phyloP scores from a whole-genome alignment of 129 eudicot species.

The Erigeron canadensis region DNA sequence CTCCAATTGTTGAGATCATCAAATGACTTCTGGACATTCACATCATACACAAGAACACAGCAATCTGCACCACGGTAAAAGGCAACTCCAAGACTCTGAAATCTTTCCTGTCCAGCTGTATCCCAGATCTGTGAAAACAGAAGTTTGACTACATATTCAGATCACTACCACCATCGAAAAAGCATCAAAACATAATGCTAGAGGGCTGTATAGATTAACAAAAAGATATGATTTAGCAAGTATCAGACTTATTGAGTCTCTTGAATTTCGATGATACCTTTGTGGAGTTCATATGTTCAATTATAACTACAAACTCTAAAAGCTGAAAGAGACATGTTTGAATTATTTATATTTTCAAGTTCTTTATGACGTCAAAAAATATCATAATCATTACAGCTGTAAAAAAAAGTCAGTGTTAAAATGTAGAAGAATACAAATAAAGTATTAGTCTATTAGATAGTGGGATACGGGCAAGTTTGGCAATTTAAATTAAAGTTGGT shows the following conservation, averaged over 20 bases:
- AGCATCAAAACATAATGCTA: slow-evolving; percentile 6
- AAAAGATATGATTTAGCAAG: slow-evolving; percentile 1
- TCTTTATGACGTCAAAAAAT: background rate
- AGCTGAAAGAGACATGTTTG: too few species aligned
- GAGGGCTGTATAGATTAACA: background rate
- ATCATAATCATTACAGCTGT: background rate
- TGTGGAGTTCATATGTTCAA: background rate
- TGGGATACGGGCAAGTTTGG: background rate
- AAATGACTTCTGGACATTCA: slow-evolving; percentile 83
- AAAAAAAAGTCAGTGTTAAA: background rate
- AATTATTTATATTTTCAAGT: background rate
- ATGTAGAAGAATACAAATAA: background rate
- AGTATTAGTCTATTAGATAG: background rate
- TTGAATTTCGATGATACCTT: background rate
- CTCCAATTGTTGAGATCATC: slow-evolving; percentile 90
- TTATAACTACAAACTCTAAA: background rate
- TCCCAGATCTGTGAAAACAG: slow-evolving; percentile 75
- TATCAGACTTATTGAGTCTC: slow-evolving; percentile 15
- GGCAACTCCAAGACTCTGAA: slow-evolving; percentile 96
- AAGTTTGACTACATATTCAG: slow-evolving; percentile 7
- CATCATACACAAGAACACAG: slow-evolving; percentile 97
- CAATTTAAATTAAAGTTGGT: background rate
- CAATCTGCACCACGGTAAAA: slow-evolving; percentile 99
- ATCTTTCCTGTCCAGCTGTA: slow-evolving; percentile 99
- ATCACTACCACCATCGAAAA: background rate